Base-by-base conservation (phyloP, 495 filamentous ascomycete species). In the Talaromyces wortmannii region DNA sequence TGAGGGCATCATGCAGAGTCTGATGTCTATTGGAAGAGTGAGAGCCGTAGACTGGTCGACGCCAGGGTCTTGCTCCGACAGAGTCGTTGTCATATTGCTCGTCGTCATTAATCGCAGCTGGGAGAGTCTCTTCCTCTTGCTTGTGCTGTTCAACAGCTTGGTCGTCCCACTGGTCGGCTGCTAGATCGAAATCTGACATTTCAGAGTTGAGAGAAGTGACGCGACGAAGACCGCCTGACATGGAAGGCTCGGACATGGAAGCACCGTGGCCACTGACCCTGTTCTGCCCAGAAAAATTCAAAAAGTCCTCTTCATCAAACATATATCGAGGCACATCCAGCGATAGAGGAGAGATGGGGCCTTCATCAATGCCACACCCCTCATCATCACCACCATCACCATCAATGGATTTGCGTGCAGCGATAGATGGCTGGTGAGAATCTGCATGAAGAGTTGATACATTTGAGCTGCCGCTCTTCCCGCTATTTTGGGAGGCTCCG, bases 1-100 rank as follows among this genome's bases (percentile, higher is more conserved):
- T 17, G 8, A 53, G 43, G 5, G 42, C 52, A 33, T 53, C 52
- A 7, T 53, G 52, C 4, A 53, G 7, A 15, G 52, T 53, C 11
- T 53, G 52, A 15, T 53, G 52, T 3, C 52, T 17, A 15, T 53
- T 53, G 7, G 52, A 13, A 18, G 52, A 53, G 42, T 53, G 42
- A 53, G 52, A n/a, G 40, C 52, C 42, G 17, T 18, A 33, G 8
- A 42, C 31, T 33, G 40, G 52, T 17, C 52, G 5, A n/a, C 52
- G 52, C 32, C n/a, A 40, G 43, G 52, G 15, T 15, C 4, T 10
- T 29, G 23, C 2, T 4, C 45, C 42, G n/a, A 17, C 29, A 45
- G 23, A 46, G 11, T 53, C 51, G 7, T 2, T 23, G 2, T 46
- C 36, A 4, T 6, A 4, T 12, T 36, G 30, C 42, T 32, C 13